phyloP scores from a whole-genome alignment of 768 basidiomycete species.

The Suillus occidentalis region DNA sequence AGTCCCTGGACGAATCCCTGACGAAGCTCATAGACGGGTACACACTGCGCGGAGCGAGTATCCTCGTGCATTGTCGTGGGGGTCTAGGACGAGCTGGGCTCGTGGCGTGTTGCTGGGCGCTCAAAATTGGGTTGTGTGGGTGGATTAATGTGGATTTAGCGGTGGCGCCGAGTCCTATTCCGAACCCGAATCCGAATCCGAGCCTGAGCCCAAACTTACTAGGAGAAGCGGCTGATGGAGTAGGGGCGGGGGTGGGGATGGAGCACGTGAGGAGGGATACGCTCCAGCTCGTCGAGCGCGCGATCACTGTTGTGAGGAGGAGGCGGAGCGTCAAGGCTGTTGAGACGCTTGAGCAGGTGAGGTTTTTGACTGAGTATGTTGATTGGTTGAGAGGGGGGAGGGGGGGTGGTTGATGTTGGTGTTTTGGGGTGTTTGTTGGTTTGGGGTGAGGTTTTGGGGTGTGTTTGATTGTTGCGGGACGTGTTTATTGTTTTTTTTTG shows the following conservation, averaged over 20 bases:
- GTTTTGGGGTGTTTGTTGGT: too few species aligned
- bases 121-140: slow-evolving; percentile 88
- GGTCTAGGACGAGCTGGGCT: slow-evolving; percentile 94
- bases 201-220: too few species aligned
- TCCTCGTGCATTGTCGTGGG: slow-evolving; percentile 90
- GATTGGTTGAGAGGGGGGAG: slow-evolving; percentile 46
- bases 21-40: slow-evolving; percentile 66
- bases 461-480: too few species aligned
- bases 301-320: slow-evolving; percentile 69
- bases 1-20: slow-evolving; percentile 65
- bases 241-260: not conserved
- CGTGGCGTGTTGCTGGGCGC: slow-evolving; percentile 88
- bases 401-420: not conserved
- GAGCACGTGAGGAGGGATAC: slow-evolving; percentile 41
- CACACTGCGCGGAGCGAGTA: slow-evolving; percentile 66
- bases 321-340: slow-evolving; percentile 87
- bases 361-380: slow-evolving; percentile 77
- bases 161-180: not conserved
- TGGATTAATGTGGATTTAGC: slow-evolving; percentile 43
- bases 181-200: too few species aligned
- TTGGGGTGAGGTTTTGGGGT: too few species aligned
- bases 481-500: too few species aligned
- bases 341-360: slow-evolving; percentile 92
- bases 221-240: not conserved
- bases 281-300: slow-evolving; percentile 67